Percentiles rank a stretch among this genome's conserved stretches.
Evolutionary conservation across 2,329 filamentous ascomycete species (phyloP).

Genomic region (Botrytis medusae): DNA sequence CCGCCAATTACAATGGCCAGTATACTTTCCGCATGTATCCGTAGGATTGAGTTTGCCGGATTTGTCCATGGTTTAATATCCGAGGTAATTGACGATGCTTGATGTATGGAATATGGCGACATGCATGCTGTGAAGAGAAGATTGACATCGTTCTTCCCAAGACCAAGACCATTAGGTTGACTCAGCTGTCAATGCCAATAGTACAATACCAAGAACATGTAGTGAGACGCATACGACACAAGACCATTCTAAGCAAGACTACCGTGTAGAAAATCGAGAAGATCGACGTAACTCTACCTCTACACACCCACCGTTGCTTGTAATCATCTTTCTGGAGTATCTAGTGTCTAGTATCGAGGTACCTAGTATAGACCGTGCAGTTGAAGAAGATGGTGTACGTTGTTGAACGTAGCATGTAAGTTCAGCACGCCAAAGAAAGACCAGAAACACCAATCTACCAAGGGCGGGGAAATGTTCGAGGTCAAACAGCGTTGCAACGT

Average conservation of each 20-base stretch:
- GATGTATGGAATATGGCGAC: neutral
- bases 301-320: neutral
- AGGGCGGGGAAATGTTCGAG: neutral
- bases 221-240: neutral
- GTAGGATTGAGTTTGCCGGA: slow-evolving; percentile 6
- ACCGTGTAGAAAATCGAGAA: neutral
- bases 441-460: neutral
- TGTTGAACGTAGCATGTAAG: neutral
- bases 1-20: neutral
- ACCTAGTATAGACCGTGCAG: neutral
- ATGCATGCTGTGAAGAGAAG: neutral
- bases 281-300: neutral
- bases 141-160: neutral
- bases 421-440: neutral
- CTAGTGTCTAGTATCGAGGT: neutral
- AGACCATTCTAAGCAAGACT: neutral
- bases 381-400: neutral
- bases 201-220: slow-evolving; percentile 4
- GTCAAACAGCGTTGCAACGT: neutral
- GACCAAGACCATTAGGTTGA: neutral
- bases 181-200: neutral
- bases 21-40: neutral
- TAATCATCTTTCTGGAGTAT: neutral
- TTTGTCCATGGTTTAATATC: neutral
- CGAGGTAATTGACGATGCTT: slow-evolving; percentile 3